Percentiles rank a stretch among this genome's conserved stretches.
These are phyloP conservation scores for Silene noctiflora DNA, from an alignment of 179 eudicot genomes.

Conservation along the genomic window DNA sequence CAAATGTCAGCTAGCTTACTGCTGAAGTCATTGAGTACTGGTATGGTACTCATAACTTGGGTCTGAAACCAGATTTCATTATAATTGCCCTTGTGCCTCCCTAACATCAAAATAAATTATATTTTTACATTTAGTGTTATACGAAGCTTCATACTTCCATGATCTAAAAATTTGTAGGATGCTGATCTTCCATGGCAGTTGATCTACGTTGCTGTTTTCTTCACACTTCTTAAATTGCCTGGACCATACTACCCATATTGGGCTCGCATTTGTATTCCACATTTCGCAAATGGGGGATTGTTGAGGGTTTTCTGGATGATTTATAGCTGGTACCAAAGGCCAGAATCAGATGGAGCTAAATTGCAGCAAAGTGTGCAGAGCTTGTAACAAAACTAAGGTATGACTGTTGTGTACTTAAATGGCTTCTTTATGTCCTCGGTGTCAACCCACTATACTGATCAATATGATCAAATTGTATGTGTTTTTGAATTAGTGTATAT, in stretches of 20 bases:
- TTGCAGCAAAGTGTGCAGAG: slow-evolving; percentile 20
- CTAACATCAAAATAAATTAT: background rate
- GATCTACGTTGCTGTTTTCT: slow-evolving; percentile 46
- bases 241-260: slow-evolving; percentile 88
- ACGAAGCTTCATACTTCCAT: background rate
- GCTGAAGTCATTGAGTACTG: background rate
- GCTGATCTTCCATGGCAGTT: slow-evolving; percentile 83
- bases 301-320: slow-evolving; percentile 56
- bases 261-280: slow-evolving; percentile 79
- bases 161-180: slow-evolving; percentile 36
- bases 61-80: background rate
- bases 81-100: background rate
- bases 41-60: background rate
- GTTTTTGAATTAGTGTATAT: background rate
- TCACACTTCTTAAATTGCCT: slow-evolving; percentile 64
- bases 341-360: slow-evolving; percentile 24
- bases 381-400: slow-evolving; percentile 18
- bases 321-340: slow-evolving; percentile 51
- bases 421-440: background rate
- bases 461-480: background rate
- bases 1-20: background rate
- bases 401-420: background rate
- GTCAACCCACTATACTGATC: background rate
- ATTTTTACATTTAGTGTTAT: background rate
- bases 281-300: slow-evolving; percentile 76